Evolutionary conservation across 2,329 filamentous ascomycete species (phyloP).

Genomic region (Microdochium nivale): DNA sequence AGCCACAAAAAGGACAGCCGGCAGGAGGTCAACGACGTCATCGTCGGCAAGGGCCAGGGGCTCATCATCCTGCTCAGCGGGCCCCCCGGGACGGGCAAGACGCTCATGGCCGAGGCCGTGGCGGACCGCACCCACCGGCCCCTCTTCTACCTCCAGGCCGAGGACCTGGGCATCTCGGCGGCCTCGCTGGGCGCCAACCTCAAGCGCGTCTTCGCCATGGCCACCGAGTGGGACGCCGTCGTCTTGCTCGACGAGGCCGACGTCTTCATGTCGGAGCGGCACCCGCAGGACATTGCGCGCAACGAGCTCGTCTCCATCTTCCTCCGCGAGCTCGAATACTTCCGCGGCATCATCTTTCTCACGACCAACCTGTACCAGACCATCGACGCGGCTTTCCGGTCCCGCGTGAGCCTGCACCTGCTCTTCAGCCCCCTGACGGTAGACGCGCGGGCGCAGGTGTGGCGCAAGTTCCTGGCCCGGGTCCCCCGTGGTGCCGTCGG

Average conservation of each 20-base stretch:
- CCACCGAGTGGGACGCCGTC: conserved; percentile 79
- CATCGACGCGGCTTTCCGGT: conserved; percentile 33
- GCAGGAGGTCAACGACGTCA: conserved; percentile 26
- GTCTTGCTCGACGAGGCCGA: conserved; percentile 80
- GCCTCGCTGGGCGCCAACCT: conserved; percentile 59
- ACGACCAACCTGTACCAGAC: conserved; percentile 62
- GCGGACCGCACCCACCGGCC: conserved; percentile 20
- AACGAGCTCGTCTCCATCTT: conserved; percentile 86
- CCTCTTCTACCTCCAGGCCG: not conserved
- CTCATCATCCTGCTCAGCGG: conserved; percentile 36
- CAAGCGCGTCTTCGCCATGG: conserved; percentile 78
- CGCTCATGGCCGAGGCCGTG: conserved; percentile 28
- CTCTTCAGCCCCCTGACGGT: conserved; percentile 30
- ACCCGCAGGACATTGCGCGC: conserved; percentile 74
- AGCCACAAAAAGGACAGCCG: conserved; percentile 22
- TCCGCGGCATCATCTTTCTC: conserved; percentile 82
- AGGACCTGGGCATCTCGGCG: conserved; percentile 37
- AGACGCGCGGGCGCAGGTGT: conserved; percentile 29
- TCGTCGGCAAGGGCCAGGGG: conserved; percentile 32
- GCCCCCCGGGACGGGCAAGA: conserved; percentile 38
- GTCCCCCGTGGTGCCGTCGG: conserved; percentile 15
- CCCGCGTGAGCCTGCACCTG: conserved; percentile 37
- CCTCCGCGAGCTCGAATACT: conserved; percentile 79
- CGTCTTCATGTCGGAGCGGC: conserved; percentile 75
- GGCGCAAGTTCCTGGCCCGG: conserved; percentile 35